These are phyloP conservation scores for Petunia axillaris DNA, from an alignment of 257 asterid species.

Conservation along the genomic window DNA sequence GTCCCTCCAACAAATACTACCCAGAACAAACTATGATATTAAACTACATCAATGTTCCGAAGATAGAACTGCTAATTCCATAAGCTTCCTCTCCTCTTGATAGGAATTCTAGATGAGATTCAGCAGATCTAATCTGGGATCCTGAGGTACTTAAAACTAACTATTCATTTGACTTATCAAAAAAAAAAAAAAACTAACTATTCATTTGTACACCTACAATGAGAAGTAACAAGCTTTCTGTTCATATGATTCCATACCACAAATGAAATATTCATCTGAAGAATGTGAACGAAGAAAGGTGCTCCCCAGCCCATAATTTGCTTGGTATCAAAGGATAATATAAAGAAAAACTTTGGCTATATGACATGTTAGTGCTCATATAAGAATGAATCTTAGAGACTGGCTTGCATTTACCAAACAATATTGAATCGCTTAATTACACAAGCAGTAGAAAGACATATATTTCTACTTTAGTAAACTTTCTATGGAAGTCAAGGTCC, in stretches of 20 bases:
- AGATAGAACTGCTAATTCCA: neutral
- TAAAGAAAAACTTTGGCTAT: neutral
- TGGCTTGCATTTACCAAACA: neutral
- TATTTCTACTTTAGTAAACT: neutral
- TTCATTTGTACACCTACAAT: neutral
- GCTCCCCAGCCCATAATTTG: constrained; percentile 1
- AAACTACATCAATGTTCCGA: neutral
- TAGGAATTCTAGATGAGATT: neutral
- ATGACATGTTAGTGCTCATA: neutral
- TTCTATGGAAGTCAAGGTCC: neutral
- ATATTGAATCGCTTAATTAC: neutral
- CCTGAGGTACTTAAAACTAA: neutral
- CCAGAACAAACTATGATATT: neutral
- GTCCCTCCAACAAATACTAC: neutral
- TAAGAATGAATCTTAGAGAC: neutral
- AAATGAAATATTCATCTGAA: neutral
- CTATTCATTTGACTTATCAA: neutral
- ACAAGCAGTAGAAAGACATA: neutral
- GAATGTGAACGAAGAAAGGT: neutral
- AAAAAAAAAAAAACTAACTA: neutral
- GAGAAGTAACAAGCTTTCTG: neutral
- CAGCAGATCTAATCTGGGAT: neutral
- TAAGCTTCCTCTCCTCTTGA: neutral
- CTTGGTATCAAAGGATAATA: constrained; percentile 12
- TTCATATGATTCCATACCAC: constrained; percentile 7